Evolutionary conservation across 179 eudicot genomes (phyloP).

Genomic region (Carnegiea gigantea): DNA sequence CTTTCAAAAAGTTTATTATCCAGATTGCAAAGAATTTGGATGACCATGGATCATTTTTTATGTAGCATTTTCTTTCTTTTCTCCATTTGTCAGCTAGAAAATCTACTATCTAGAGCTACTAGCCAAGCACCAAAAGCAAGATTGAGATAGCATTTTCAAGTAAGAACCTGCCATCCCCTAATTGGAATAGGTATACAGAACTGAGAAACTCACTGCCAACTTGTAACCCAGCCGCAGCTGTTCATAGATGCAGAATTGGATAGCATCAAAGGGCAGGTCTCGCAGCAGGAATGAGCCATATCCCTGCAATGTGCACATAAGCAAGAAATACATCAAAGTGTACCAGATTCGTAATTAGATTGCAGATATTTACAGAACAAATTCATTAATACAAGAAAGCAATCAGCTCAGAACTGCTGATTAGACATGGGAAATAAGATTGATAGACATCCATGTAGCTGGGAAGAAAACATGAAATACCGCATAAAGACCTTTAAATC

Average conservation of each 20-base stretch:
- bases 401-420: slow-evolving; percentile 10
- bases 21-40: too few relatives aligned
- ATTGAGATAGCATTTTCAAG: neutral
- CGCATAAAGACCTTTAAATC: slow-evolving; percentile 95
- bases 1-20: too few relatives aligned
- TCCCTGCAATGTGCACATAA: slow-evolving; percentile 48
- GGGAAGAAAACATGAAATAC: slow-evolving; percentile 44
- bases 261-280: slow-evolving; percentile 92
- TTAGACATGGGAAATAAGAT: neutral
- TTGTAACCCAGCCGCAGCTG: slow-evolving; percentile 83
- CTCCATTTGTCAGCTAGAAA: neutral
- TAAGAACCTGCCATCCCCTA: neutral
- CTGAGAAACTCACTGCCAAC: slow-evolving; percentile 54
- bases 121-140: neutral
- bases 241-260: slow-evolving; percentile 91
- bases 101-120: slow-evolving; percentile 8
- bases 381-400: neutral
- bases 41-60: too few relatives aligned
- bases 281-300: slow-evolving; percentile 83
- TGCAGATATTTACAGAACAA: neutral
- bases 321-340: slow-evolving; percentile 15
- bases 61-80: neutral
- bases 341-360: slow-evolving; percentile 1
- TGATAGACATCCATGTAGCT: slow-evolving; percentile 7
- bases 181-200: neutral